These are phyloP conservation scores for Globisporangium alternatum DNA, from an alignment of 352 stramenopile genomes.

Conservation along the genomic window DNA sequence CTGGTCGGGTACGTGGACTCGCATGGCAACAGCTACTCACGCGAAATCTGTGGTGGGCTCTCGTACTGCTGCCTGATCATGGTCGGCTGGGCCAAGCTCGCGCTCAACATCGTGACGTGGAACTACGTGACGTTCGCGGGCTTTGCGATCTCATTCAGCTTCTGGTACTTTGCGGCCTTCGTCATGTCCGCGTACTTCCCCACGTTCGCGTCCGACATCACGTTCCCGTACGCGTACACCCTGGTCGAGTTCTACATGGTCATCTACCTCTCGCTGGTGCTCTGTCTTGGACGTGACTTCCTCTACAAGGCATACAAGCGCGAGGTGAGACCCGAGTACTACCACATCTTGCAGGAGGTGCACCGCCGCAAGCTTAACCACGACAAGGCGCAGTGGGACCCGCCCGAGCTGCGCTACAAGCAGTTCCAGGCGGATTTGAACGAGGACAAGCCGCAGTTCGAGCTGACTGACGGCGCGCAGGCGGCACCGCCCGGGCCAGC, in stretches of 20 bases:
- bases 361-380: conserved; percentile 40
- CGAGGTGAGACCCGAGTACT: conserved; percentile 82
- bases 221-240: conserved; percentile 76
- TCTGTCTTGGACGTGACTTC: conserved; percentile 78
- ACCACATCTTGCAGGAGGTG: conserved; percentile 84
- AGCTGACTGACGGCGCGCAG: conserved; percentile 33
- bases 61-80: conserved; percentile 81
- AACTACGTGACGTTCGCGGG: conserved; percentile 56
- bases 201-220: conserved; percentile 55
- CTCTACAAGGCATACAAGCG: conserved; percentile 86
- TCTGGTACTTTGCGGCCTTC: conserved; percentile 71
- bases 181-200: conserved; percentile 63
- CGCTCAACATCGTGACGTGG: conserved; percentile 82
- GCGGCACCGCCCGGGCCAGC: conserved; percentile 25
- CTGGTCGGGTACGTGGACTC: conserved; percentile 64
- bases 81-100: conserved; percentile 77
- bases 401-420: conserved; percentile 62
- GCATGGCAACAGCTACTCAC: conserved; percentile 55
- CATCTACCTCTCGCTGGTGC: conserved; percentile 64
- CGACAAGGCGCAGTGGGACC: conserved; percentile 56
- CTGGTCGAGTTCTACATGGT: conserved; percentile 76
- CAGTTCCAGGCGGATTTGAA: conserved; percentile 68
- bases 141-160: conserved; percentile 60
- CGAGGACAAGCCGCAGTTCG: conserved; percentile 56
- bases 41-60: conserved; percentile 64